Percentiles rank a stretch among this genome's conserved stretches.
phyloP scores from a whole-genome alignment of 2,329 filamentous ascomycete species.

The Penicillium sp. region DNA sequence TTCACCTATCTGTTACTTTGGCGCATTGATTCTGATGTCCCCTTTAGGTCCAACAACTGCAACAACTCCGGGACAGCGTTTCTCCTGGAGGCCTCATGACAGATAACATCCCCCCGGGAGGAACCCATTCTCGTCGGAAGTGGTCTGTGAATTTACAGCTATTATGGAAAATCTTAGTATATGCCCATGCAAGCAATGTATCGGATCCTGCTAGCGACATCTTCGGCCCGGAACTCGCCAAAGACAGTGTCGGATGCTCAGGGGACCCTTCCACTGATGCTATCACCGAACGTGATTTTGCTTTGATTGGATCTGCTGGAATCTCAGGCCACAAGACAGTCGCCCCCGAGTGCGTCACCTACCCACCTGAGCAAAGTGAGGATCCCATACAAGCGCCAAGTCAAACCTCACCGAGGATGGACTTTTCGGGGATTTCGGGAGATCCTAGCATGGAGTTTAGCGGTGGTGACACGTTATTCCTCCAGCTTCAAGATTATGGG shows the following conservation, averaged over 20 bases:
- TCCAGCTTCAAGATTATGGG: slow-evolving; percentile 38
- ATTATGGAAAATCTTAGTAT: slow-evolving; percentile 40
- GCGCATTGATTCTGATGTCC: neutral
- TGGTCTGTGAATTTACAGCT: slow-evolving; percentile 39
- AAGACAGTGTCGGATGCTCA: slow-evolving; percentile 11
- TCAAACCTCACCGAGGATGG: slow-evolving; percentile 9
- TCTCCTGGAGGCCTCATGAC: slow-evolving; percentile 18
- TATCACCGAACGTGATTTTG: slow-evolving; percentile 32
- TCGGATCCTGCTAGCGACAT: slow-evolving; percentile 15
- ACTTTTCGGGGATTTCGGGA: slow-evolving; percentile 3
- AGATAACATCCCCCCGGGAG: neutral
- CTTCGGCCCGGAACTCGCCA: slow-evolving; percentile 18
- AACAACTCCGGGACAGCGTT: slow-evolving; percentile 36
- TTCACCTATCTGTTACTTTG: neutral
- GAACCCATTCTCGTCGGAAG: slow-evolving; percentile 7
- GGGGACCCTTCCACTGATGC: neutral
- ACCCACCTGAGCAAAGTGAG: slow-evolving; percentile 33
- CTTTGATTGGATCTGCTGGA: slow-evolving; percentile 40
- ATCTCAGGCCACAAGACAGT: slow-evolving; percentile 42
- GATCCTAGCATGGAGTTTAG: slow-evolving; percentile 9
- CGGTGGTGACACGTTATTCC: slow-evolving; percentile 27
- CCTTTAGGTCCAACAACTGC: slow-evolving; percentile 22
- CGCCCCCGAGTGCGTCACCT: slow-evolving; percentile 34
- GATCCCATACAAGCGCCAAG: slow-evolving; percentile 4
- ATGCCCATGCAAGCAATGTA: slow-evolving; percentile 34